Evolutionary conservation across 768 basidiomycete species (phyloP).

Genomic region (Leccinum ochraceum): DNA sequence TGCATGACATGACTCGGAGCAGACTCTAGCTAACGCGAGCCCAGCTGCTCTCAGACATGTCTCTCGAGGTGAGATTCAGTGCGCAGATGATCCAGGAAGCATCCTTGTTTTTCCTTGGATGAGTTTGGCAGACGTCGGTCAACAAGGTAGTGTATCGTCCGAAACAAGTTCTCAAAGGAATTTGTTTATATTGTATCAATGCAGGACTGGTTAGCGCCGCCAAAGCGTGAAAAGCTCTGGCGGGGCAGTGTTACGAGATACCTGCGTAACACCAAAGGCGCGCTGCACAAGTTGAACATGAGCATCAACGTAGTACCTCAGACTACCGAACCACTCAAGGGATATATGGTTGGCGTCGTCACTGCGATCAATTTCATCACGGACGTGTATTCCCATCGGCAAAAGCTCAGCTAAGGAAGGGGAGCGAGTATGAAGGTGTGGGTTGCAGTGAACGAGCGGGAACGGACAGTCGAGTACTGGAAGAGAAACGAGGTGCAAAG

Average conservation of each 20-base stretch:
- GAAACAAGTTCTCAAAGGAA: background rate
- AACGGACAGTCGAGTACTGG: constrained; percentile 20
- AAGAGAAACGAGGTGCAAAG: constrained; percentile 6
- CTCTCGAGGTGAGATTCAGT: constrained; percentile 18
- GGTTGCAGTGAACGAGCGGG: constrained; percentile 18
- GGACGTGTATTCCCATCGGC: constrained; percentile 23
- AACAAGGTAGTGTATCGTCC: constrained; percentile 12
- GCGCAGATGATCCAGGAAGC: constrained; percentile 26
- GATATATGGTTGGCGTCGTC: constrained; percentile 17
- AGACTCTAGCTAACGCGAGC: background rate
- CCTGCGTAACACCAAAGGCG: constrained; percentile 24
- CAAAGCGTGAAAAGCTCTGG: constrained; percentile 25
- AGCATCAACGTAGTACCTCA: constrained; percentile 14
- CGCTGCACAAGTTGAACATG: constrained; percentile 15
- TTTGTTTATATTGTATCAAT: background rate
- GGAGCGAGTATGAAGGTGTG: constrained; percentile 23
- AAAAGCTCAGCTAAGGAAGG: constrained; percentile 9
- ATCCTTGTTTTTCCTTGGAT: constrained; percentile 25
- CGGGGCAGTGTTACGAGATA: constrained; percentile 20
- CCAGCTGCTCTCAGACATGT: constrained; percentile 20
- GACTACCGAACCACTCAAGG: constrained; percentile 14
- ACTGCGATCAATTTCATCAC: constrained; percentile 24
- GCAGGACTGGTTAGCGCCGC: constrained; percentile 26
- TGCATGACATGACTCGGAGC: constrained; percentile 3
- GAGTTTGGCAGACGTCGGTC: constrained; percentile 2